Evolutionary conservation across 371 early-diverging fungal species (phyloP), one percentile per base, ranked within the genome.

Genomic region (Mucor sp.): DNA sequence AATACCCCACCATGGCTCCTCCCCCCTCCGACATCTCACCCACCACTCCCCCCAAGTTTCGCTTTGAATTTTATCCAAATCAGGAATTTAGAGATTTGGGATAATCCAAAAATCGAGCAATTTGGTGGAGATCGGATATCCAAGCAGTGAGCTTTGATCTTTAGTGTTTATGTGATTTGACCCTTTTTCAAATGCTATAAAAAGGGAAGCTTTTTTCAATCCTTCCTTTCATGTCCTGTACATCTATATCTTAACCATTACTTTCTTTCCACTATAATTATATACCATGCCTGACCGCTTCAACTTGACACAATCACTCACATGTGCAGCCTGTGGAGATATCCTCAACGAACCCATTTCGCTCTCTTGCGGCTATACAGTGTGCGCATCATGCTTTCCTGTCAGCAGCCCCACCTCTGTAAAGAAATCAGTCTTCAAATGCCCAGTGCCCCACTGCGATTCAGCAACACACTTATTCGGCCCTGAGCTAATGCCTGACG

Each of bases 311-410:
- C 66, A 68, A 35, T 58, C 66, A 56, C 64, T 74, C 33, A 70
- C 70, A 23, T 74, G 74, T 53, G 27, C 53, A 33, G 70, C 63
- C n/a, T 74, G 74, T 58, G 58, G 66, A 15, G 68, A 70, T 23
- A 58, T 65, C 12, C 56, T 74, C 19, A 57, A 25, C 17, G 74
- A 70, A 6, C 74, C 74, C 53, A 74, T 74, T 41, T 70, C 70
- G 15, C 68, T 74, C 19, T 70, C 74, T 28, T 74, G 74, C 35
- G 74, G 74, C 37, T 65, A 62, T 43, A 70, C 74, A n/a, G 64
- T 74, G 4, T 74, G 74, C 25, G 53, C 60, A n/a, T 44, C 60
- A 17, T 74, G 74, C 43, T 67, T 74, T 32, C 67, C 67, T 27
- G 47, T 72, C 12, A 59, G 44, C 15, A 61, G 61, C 21, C 63